Evolutionary conservation across 2,329 filamentous ascomycete species (phyloP), one percentile per base, ranked within the genome.

Genomic region (Fusarium sp.): DNA sequence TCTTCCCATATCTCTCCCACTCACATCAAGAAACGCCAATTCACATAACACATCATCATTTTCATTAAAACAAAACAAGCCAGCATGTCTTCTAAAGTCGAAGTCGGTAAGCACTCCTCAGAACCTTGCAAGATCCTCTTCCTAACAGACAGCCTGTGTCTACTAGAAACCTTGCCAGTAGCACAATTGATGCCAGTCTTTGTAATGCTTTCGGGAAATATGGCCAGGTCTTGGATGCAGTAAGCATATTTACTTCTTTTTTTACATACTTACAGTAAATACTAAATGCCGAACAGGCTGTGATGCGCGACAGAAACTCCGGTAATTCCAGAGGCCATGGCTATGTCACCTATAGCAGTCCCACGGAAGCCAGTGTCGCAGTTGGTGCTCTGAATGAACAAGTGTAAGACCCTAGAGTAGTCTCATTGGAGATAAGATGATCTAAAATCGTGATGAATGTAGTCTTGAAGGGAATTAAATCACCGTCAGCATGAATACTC

Each of bases 291-390:
- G 20, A 23, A 23, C 4, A 65, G 62, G 52, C 64, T 5, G 49
- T 69, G 10, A 64, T 67, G 63, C 40, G 26, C 2, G 66, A 69
- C 23, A 48, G 58, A n/a, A 63, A 69, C 5, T 67, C 63, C 20
- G 55, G 50, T 7, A 58, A 63, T 23, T 59, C 63, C n/a, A 42
- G 64, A n/a, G 64, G 66, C 14, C 67, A 60, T 15, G 66, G 66
- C 10, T 67, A 64, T 10, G 58, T 69, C 7, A 63, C 54, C 12
- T 64, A 52, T 12, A 12, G n/a, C 27, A 44, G 0, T 15, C 4
- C 7, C 2, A 2, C 13, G 0, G 38, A 64, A 12, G 66, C 63
- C 3, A 4, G 26, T 0, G 7, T 3, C n/a, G 62, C 58, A 7
- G 8, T 65, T 1, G 6, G 5, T 2, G 9, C 0, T 1, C 1